phyloP scores from a whole-genome alignment of 331 rosid species.

The Acacia pycnantha region DNA sequence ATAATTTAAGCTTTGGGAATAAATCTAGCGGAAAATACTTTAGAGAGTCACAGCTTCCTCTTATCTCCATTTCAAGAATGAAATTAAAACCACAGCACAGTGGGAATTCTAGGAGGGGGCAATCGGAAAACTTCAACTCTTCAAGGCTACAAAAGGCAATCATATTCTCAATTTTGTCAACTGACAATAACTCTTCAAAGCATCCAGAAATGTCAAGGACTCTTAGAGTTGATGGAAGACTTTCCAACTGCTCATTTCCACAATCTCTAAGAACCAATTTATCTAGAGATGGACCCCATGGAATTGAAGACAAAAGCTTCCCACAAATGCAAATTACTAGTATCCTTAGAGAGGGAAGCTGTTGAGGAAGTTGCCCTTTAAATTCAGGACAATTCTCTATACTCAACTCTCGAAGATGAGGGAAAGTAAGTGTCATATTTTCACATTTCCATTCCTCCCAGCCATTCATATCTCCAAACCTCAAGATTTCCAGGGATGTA shows the following conservation, averaged over 20 bases:
- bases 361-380: neutral
- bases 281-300: neutral
- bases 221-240: neutral
- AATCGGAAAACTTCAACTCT: neutral
- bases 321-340: neutral
- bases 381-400: neutral
- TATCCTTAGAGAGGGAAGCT: neutral
- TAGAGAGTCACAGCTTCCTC: neutral
- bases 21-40: neutral
- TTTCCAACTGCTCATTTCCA: neutral
- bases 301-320: neutral
- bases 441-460: constrained; percentile 13
- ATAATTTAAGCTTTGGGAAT: neutral
- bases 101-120: neutral
- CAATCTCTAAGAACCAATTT: neutral
- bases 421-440: neutral
- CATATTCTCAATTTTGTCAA: neutral
- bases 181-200: neutral
- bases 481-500: neutral
- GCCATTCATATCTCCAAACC: neutral
- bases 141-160: neutral
- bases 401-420: neutral
- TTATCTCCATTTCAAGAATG: neutral
- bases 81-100: neutral
- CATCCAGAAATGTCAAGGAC: neutral